Evolutionary conservation across 192 early-diverging fungal species (phyloP), one percentile per base, ranked within the genome.

Genomic region (Dissophora ornata): DNA sequence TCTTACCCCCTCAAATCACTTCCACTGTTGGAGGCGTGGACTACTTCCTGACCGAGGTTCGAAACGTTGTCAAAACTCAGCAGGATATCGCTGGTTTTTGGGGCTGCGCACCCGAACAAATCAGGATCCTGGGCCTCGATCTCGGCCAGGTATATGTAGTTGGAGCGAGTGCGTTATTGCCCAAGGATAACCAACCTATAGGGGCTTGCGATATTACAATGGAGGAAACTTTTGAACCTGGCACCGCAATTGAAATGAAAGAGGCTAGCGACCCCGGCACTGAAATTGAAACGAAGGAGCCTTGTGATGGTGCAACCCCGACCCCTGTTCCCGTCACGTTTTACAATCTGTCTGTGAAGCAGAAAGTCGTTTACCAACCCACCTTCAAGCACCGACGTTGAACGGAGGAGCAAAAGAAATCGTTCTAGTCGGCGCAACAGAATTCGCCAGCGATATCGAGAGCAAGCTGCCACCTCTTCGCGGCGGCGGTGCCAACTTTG

Each of bases 261-360:
- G n/a, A n/a, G n/a, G n/a, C n/a, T n/a, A n/a, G n/a, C n/a, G n/a
- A n/a, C n/a, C n/a, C n/a, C n/a, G n/a, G n/a, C n/a, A n/a, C n/a
- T n/a, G 30, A n/a, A n/a, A 21, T 34, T 19, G 32, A 15, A 18
- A n/a, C 24, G 47, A 26, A 49, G n/a, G n/a, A 10, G 24, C n/a
- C n/a, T 13, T 28, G 12, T 21, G 13, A 21, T 28, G 18, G 19
- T 41, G n/a, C 32, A 11, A 18, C 36, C 26, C 19, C 30, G 21
- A 33, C 26, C 51, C 10, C 26, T 18, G 16, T 13, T 28, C 19
- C 33, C 25, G 10, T 18, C 30, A 32, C 21, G 16, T 60, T 60
- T 18, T 48, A 33, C 58, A 62, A 62, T 26, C 47, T 62, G 33
- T 29, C 60, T 21, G 60, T 62, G 22, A 62, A 62, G 21, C 46